A percentile compares a stretch with the other conserved stretches of the same genome.
These are phyloP conservation scores for Amaranthus cruentus DNA, from an alignment of 148 eudicot genomes.

Conservation along the genomic window DNA sequence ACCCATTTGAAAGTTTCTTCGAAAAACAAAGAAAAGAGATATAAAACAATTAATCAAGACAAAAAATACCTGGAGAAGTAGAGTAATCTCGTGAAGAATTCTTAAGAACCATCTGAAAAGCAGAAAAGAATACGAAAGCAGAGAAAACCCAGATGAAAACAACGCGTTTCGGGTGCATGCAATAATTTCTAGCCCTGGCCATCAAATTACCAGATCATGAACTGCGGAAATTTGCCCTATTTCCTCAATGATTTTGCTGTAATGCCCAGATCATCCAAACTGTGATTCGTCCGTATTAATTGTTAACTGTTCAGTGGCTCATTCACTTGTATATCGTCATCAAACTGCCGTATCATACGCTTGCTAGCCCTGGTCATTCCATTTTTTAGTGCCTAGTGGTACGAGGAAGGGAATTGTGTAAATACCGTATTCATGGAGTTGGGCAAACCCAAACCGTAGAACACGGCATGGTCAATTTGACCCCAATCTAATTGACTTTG, in stretches of 20 bases:
- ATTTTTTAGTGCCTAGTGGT: no score
- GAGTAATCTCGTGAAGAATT: conserved; percentile 32
- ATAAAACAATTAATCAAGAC: not conserved
- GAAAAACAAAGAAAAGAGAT: not conserved
- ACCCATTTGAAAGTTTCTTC: not conserved
- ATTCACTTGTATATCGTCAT: no score
- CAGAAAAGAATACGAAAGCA: conserved; percentile 36
- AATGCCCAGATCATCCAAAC: no score
- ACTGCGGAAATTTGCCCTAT: not conserved
- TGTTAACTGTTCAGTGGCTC: no score
- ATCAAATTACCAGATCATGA: conserved; percentile 25
- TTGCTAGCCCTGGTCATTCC: no score
- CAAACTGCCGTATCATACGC: no score
- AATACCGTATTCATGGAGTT: no score
- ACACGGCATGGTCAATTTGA: no score
- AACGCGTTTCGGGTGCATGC: conserved; percentile 27
- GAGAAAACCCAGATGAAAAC: conserved; percentile 55
- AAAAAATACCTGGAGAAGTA: conserved; percentile 43
- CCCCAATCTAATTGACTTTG: no score
- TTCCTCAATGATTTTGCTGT: not conserved
- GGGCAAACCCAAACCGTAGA: no score
- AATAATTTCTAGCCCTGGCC: conserved; percentile 42
- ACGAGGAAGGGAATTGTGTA: no score
- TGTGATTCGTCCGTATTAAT: no score
- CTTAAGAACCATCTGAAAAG: conserved; percentile 47